Evolutionary conservation across 2,329 filamentous ascomycete species (phyloP), one percentile per base, ranked within the genome.

Genomic region (Diaporthe citri): DNA sequence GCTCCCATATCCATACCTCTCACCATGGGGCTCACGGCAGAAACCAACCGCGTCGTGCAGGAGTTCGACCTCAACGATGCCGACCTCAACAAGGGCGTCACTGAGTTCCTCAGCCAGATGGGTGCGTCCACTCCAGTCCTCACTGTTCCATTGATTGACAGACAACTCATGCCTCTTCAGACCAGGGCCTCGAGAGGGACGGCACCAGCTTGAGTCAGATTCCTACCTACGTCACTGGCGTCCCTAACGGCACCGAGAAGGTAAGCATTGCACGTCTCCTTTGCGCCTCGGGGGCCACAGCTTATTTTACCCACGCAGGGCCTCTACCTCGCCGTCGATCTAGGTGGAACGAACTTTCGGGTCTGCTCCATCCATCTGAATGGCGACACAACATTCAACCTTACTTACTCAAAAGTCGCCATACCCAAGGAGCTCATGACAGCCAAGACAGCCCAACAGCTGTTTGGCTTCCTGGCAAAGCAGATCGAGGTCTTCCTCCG

Each of bases 281-380:
- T 8, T n/a, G 52, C 71, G 28, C 48, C 3, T 31, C 17, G 31
- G 15, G 66, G 13, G 22, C 36, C 31, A 46, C 34, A 20, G 48
- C 75, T 76, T 25, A 76, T 55, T 52, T 41, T 25, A 12, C 48
- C 36, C 46, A 48, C 57, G 4, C 80, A 97, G 95, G 97, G 97
- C 64, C 88, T 98, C 52, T 99, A 98, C 86, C 92, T 99, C 82
- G 96, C 97, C 52, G 96, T 99, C 78, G 97, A 99, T 82, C 90
- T 99, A n/a, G 97, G 97, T 77, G 97, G 97, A 80, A 99, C 97
- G 78, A 99, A 99, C 87, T 98, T 98, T 86, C 94, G 97, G 80
- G 97, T 99, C 81, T 99, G 97, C 87, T 98, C 96, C 57, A 94
- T 99, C 81, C 91, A 94, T 79, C 89, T 99, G 76, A 96, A 98